Evolutionary conservation across 1,139 yeast genomes (phyloP).

Genomic region (Blastobotrys indianensis): DNA sequence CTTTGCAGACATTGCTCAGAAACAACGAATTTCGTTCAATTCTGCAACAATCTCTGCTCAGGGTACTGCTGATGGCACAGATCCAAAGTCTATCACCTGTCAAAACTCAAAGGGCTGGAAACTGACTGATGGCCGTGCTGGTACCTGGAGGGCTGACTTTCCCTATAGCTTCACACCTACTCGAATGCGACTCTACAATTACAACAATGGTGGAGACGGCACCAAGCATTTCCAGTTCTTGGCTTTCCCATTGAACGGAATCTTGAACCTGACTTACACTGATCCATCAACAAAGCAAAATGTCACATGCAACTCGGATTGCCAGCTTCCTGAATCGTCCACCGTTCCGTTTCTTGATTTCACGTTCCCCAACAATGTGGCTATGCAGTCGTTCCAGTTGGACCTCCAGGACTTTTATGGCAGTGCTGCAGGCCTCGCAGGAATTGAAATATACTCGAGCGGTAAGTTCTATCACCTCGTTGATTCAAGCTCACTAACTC

Average conservation of each 20-base stretch:
- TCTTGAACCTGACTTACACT: constrained; percentile 82
- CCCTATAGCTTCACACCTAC: constrained; percentile 62
- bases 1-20: constrained; percentile 41
- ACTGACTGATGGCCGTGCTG: constrained; percentile 46
- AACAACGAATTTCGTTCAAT: constrained; percentile 61
- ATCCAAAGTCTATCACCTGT: constrained; percentile 50
- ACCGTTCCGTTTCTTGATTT: constrained; percentile 67
- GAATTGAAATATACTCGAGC: constrained; percentile 66
- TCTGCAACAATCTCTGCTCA: constrained; percentile 55
- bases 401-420: constrained; percentile 70
- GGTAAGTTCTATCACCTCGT: constrained; percentile 25
- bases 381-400: constrained; percentile 58
- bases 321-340: constrained; percentile 52
- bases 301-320: constrained; percentile 74
- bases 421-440: constrained; percentile 57
- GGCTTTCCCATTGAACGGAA: constrained; percentile 77
- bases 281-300: constrained; percentile 60
- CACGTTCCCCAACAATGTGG: constrained; percentile 64
- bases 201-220: constrained; percentile 44
- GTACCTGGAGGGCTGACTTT: constrained; percentile 62
- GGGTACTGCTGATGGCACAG: constrained; percentile 38
- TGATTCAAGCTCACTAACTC: not conserved
- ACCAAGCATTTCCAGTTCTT: constrained; percentile 65
- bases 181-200: constrained; percentile 63
- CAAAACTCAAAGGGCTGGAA: constrained; percentile 57